Evolutionary conservation across 2,329 filamentous ascomycete species (phyloP), one percentile per base, ranked within the genome.

Genomic region (Claviceps africana): DNA sequence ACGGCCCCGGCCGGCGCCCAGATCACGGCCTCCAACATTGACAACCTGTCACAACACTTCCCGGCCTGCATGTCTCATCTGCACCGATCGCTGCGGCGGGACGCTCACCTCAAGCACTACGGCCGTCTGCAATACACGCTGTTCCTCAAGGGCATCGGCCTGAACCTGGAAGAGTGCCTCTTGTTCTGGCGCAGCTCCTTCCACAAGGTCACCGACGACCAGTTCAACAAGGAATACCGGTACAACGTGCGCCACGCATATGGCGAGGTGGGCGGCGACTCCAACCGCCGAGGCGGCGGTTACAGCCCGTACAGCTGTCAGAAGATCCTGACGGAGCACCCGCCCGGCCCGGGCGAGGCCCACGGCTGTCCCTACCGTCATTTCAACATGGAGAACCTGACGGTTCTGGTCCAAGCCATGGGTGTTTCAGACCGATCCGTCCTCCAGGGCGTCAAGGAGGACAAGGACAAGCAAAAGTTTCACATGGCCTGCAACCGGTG

Each of bases 351-450:
- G 0, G 90, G 90, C 2, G 90, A 98, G 68, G 79, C 84, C 0
- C 91, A 98, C 65, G 93, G 93, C n/a, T 98, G 93, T 64, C 93
- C 93, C 0, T 98, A 97, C 66, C 77, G 93, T 31, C 91, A 96
- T 64, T 97, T 95, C 65, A 86, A 82, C 54, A 70, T 85, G 48
- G 93, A 98, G 56, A 98, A 97, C 60, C 75, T 98, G 40, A 79
- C 84, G 28, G 68, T 78, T 0, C 69, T 97, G 57, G 74, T 95
- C 44, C 85, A 94, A 63, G 73, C 77, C 17, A 85, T 87, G 47
- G 93, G 91, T 0, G 81, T 98, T 0, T 79, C 74, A 33, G 91
- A 97, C 64, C 75, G 82, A 44, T 79, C 84, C 1, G 79, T 95
- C 21, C 65, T 97, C 44, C 83, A 85, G 56, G 86, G 83, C 1